phyloP scores from a whole-genome alignment of 352 stramenopile genomes.

The Phytophthora palmivora region DNA sequence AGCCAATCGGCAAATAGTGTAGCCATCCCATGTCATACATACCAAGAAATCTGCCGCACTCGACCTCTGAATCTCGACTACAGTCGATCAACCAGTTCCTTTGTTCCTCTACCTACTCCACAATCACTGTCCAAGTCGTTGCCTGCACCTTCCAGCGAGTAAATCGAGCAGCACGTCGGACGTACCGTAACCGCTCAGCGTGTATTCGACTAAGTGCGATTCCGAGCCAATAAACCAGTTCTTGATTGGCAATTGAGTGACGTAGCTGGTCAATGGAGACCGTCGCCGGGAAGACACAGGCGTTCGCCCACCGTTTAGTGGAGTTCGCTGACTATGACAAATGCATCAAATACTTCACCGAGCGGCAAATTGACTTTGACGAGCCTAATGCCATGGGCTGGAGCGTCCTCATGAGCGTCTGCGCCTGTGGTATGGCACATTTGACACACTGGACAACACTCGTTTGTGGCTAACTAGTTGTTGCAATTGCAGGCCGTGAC shows the following conservation, averaged over 20 bases:
- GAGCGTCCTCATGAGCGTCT: conserved; percentile 85
- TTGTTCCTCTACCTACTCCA: neutral
- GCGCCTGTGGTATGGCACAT: conserved; percentile 70
- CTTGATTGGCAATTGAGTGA: conserved; percentile 26
- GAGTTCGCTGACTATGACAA: conserved; percentile 69
- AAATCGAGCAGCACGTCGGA: conserved; percentile 17
- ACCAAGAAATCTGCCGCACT: conserved; percentile 12
- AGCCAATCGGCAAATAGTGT: conserved; percentile 25
- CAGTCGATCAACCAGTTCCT: conserved; percentile 1
- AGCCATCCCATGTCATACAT: conserved; percentile 22
- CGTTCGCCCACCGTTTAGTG: conserved; percentile 79
- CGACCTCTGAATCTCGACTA: neutral
- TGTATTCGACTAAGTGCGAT: conserved; percentile 31
- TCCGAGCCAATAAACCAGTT: neutral
- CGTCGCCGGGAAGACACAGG: conserved; percentile 48
- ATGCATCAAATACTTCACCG: conserved; percentile 67
- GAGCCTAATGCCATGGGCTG: conserved; percentile 64
- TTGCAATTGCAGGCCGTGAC: conserved; percentile 50
- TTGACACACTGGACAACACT: no score
- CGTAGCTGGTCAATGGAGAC: conserved; percentile 17
- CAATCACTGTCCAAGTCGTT: conserved; percentile 9
- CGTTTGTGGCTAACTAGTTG: neutral
- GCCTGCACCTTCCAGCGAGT: conserved; percentile 32
- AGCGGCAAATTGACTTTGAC: conserved; percentile 71
- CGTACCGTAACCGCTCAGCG: conserved; percentile 16